Conservation (phyloP, 2,329 filamentous ascomycete genomes). For the Calonectria crousiana region DNA sequence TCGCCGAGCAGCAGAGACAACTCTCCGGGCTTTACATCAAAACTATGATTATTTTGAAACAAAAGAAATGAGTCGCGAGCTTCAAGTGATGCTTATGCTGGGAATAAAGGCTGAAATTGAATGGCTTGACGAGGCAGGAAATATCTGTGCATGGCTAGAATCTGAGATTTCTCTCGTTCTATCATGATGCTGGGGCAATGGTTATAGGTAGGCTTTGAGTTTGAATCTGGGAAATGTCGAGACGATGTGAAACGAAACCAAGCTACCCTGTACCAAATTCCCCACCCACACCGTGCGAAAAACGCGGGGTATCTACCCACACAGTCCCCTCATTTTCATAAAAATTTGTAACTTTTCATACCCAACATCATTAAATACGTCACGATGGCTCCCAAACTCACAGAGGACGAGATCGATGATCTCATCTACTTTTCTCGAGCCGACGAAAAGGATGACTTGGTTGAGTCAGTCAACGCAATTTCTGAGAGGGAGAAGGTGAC, state of each 20-base stretch:
- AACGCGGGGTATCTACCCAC: conserved; percentile 48
- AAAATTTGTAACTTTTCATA: conserved; percentile 45
- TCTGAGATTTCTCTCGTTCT: conserved; percentile 47
- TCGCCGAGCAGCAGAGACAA: conserved; percentile 65
- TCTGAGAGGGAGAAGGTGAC: conserved; percentile 71
- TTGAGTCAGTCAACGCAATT: conserved; percentile 68
- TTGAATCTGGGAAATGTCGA: neutral
- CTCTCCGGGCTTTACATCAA: conserved; percentile 60
- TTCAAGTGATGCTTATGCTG: conserved; percentile 81
- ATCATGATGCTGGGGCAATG: neutral
- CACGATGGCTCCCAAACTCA: conserved; percentile 66
- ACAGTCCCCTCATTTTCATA: conserved; percentile 55
- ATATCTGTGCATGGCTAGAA: conserved; percentile 65
- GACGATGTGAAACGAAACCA: neutral
- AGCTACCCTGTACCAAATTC: conserved; percentile 38
- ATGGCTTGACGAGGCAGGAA: conserved; percentile 69
- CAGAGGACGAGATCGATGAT: conserved; percentile 89
- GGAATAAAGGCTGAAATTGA: conserved; percentile 85
- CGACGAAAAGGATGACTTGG: conserved; percentile 80
- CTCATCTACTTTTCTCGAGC: conserved; percentile 87
- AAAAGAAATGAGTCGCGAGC: conserved; percentile 61
- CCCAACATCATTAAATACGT: conserved; percentile 27
- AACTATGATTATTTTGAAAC: conserved; percentile 48
- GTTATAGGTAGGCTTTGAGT: neutral
- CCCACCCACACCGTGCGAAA: conserved; percentile 50